Conservation (phyloP, 2,329 filamentous ascomycete genomes). For the Sphaerulina musiva region DNA sequence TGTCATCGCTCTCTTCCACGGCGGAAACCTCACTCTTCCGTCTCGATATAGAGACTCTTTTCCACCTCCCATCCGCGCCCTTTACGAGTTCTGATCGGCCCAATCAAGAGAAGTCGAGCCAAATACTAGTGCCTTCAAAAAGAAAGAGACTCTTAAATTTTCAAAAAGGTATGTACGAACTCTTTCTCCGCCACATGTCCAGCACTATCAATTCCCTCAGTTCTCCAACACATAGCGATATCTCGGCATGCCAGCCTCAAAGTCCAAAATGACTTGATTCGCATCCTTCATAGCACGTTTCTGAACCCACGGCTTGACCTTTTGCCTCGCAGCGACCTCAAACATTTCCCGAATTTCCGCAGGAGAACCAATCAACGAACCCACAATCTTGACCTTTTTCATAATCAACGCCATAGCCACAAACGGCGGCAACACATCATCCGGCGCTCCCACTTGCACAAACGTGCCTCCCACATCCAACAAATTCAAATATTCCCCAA, state of each 20-base stretch:
- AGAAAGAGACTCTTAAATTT: too few species aligned
- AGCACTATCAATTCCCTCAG: background rate
- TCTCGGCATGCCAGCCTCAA: slow-evolving; percentile 50
- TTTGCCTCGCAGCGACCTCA: slow-evolving; percentile 52
- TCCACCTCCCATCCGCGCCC: too few species aligned
- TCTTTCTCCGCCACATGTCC: background rate
- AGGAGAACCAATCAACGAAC: slow-evolving; percentile 47
- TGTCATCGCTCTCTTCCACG: too few species aligned
- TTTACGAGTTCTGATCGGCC: too few species aligned
- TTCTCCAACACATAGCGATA: slow-evolving; percentile 34
- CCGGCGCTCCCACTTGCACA: slow-evolving; percentile 60
- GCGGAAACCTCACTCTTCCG: too few species aligned
- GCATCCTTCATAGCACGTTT: slow-evolving; percentile 52
- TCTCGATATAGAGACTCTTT: too few species aligned
- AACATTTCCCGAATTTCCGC: slow-evolving; percentile 57
- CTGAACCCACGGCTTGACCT: slow-evolving; percentile 57
- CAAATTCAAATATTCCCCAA: slow-evolving; percentile 55
- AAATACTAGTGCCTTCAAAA: too few species aligned
- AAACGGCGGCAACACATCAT: slow-evolving; percentile 50
- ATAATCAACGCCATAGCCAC: slow-evolving; percentile 53
- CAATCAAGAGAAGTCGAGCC: too few species aligned
- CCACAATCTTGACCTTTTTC: slow-evolving; percentile 46
- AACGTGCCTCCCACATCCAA: slow-evolving; percentile 56
- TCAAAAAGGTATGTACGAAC: too few species aligned
- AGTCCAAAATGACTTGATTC: slow-evolving; percentile 52